phyloP scores from a whole-genome alignment of 805 yeast species.

The Candida pseudoglaebosa region DNA sequence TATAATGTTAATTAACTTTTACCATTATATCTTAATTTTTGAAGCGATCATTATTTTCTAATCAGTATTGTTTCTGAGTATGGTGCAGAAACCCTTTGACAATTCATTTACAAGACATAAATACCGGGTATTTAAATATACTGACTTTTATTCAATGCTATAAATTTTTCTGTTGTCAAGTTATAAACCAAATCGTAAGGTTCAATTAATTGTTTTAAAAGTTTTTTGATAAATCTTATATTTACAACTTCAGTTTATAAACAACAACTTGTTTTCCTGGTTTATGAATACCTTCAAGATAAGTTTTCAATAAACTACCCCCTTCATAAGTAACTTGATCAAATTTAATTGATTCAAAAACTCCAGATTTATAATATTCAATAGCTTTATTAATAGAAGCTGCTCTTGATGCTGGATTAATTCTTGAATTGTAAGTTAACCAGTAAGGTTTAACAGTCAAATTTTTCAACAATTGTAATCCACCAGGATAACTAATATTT shows the following conservation, averaged over 20 bases:
- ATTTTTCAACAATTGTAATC: conserved; percentile 27
- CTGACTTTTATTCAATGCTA: too few relatives aligned
- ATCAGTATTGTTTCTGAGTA: too few relatives aligned
- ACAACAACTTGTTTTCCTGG: conserved; percentile 43
- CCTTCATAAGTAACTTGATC: conserved; percentile 32
- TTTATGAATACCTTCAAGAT: conserved; percentile 41
- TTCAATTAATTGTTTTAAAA: too few relatives aligned
- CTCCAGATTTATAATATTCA: conserved; percentile 54
- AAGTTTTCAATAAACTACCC: conserved; percentile 36
- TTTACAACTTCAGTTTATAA: conserved; percentile 6
- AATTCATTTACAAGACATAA: too few relatives aligned
- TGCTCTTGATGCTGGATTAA: conserved; percentile 55
- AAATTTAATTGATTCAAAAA: conserved; percentile 46
- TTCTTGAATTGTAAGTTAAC: conserved; percentile 24
- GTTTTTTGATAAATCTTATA: too few relatives aligned
- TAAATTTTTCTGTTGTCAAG: too few relatives aligned
- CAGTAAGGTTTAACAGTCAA: conserved; percentile 28
- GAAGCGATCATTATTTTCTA: too few relatives aligned
- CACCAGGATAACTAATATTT: conserved; percentile 16
- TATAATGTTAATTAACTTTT: too few relatives aligned
- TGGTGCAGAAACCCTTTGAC: too few relatives aligned
- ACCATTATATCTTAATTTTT: too few relatives aligned
- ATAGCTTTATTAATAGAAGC: conserved; percentile 53
- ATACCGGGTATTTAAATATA: too few relatives aligned
- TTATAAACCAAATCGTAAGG: too few relatives aligned